A percentile compares a stretch with the other conserved stretches of the same genome.
Conservation (phyloP, 169 alveolate genomes). For the Perkinsus olseni region DNA sequence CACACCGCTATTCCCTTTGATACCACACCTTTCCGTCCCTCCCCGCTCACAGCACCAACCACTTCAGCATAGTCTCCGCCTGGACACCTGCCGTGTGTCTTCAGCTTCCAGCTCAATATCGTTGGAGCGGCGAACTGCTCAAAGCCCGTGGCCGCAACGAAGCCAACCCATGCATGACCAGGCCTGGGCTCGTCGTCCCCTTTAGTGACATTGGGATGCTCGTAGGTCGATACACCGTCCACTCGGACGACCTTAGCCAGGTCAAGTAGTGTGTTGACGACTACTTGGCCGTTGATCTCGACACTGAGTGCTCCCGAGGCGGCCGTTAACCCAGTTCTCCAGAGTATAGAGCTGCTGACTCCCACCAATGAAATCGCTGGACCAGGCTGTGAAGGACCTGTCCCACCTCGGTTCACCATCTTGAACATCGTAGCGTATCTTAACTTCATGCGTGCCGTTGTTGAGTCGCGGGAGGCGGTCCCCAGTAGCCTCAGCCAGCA, state of each 20-base stretch:
- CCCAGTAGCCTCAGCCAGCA: constrained; percentile 7
- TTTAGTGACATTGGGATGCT: not conserved
- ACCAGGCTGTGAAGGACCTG: not conserved
- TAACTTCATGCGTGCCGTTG: constrained; percentile 12
- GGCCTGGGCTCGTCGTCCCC: not conserved
- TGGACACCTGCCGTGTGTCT: not conserved
- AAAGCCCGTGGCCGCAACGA: not conserved
- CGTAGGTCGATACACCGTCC: not conserved
- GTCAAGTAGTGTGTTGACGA: not conserved
- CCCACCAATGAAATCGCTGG: not conserved
- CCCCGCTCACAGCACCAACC: not conserved
- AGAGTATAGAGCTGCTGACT: not conserved
- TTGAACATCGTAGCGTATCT: not conserved
- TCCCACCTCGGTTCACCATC: not conserved
- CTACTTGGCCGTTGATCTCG: not conserved
- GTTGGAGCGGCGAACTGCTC: not conserved
- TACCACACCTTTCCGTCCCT: not conserved
- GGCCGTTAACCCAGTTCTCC: not conserved
- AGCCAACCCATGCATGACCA: not conserved
- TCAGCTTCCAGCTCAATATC: not conserved
- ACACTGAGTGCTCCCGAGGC: not conserved
- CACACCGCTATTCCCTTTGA: not conserved
- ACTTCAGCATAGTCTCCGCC: not conserved
- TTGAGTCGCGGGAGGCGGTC: not conserved
- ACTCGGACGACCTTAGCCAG: not conserved